Base-by-base conservation (phyloP, 2,329 filamentous ascomycete genomes). In the Pyrenophora tritici-repentis region DNA sequence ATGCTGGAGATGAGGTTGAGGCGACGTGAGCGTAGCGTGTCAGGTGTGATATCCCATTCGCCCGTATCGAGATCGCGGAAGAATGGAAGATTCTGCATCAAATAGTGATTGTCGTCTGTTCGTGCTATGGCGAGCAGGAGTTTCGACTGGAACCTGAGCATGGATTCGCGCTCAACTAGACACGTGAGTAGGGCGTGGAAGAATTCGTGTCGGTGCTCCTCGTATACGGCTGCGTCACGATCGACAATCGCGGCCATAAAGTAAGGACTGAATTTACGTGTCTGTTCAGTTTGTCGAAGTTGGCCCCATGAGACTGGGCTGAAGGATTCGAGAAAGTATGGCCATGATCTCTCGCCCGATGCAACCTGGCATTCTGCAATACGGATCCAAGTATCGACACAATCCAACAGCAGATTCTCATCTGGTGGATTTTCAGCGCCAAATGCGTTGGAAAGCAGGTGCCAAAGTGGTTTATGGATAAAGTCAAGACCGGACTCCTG, bases 51-150 rank as follows among this genome's bases (percentile, higher is more conserved):
- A 7, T 76, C 67, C 59, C 79, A 81, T 13, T 58, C 58, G 2
- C 70, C 69, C 34, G 62, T 72, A 16, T 65, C 61, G 13, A 53
- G 45, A 40, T 78, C 70, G 37, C 60, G 70, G 32, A 72, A 76
- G 61, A 87, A 87, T 0, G 85, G 85, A 33, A 86, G 69, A 50
- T 87, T 86, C 14, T 71, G 62, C 39, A 87, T 70, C 4, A 87
- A 65, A 0, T 76, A 74, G 42, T 84, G 76, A 1, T 66, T 41
- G 0, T 64, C 50, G 52, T 77, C 73, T n/a, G 65, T 66, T 43
- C 82, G 82, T 26, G 85, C 63, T 31, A 87, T 63, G 3, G 77
- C 75, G n/a, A 75, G 71, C 0, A 84, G 83, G 6, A 87, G 74
- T 18, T 73, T 70, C 65, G 86, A 78, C 61, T 87, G 85, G 55